Evolutionary conservation across 2,329 filamentous ascomycete species (phyloP), one percentile per base, ranked within the genome.

Genomic region (Alternaria conjuncta): DNA sequence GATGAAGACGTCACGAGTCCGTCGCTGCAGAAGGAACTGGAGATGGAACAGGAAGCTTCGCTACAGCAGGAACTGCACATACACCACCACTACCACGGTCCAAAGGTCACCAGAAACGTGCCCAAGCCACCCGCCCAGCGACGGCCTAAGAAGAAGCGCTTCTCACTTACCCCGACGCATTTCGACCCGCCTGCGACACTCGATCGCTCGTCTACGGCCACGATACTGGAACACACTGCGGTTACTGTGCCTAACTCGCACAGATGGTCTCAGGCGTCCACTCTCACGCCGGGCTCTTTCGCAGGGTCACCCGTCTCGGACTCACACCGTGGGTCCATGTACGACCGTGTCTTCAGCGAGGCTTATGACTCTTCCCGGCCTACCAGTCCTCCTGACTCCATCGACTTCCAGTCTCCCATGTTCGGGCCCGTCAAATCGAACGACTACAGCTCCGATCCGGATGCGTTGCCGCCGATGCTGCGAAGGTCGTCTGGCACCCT

Each of bases 51-150:
- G 9, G 79, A 81, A 43, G 65, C 69, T 43, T 23, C 68, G 6
- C 59, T 71, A 44, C 76, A 78, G 18, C 77, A 77, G 57, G 92
- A 96, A 73, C 83, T 97, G 13, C 95, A 97, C 73, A 92, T 98
- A 49, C 95, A 98, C 75, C 94, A 98, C 73, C 95, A 98, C 77
- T 97, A 97, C 75, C 94, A 97, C 70, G 69, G 63, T 6, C 83
- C 89, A 1, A 78, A 82, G 28, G 73, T 65, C 4, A 60, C 53
- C 66, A 70, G 82, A 68, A 71, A 75, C 71, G 55, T 67, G 82
- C 89, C 76, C 84, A 92, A 61, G 75, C 78, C 15, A 55, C 80
- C 45, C 10, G 72, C 80, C 4, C 78, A 83, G 58, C 87, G 87
- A 69, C 87, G 87, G 67, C 89, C 89, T 63, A 83, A 87, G 9